These are phyloP conservation scores for Cystobasidium onofrii DNA, from an alignment of 768 basidiomycete species.

Conservation along the genomic window DNA sequence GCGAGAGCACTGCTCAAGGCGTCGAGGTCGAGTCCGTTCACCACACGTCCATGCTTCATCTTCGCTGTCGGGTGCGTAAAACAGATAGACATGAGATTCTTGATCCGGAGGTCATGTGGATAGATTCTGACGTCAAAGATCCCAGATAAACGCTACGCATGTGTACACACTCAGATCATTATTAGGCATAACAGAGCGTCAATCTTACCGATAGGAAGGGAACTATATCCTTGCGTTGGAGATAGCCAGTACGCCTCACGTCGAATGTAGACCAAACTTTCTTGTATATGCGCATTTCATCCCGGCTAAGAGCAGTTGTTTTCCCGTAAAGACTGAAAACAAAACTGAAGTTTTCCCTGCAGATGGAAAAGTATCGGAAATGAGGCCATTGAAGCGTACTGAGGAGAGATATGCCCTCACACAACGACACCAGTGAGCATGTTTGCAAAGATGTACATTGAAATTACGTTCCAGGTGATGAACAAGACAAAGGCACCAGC, in stretches of 20 bases:
- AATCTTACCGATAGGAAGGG: slow-evolving; percentile 70
- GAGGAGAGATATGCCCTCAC: neutral
- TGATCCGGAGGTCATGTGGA: slow-evolving; percentile 59
- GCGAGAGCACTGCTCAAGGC: slow-evolving; percentile 57
- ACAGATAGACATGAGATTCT: slow-evolving; percentile 52
- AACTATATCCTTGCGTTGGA: slow-evolving; percentile 62
- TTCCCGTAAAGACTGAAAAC: slow-evolving; percentile 80
- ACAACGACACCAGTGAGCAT: slow-evolving; percentile 70
- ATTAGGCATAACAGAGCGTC: neutral
- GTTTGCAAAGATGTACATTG: slow-evolving; percentile 87
- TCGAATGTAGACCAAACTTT: slow-evolving; percentile 84
- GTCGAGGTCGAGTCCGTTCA: slow-evolving; percentile 57
- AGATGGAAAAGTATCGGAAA: too few species aligned
- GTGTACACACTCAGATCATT: slow-evolving; percentile 4
- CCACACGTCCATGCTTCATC: slow-evolving; percentile 42
- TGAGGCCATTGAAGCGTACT: too few species aligned
- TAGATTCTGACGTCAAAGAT: slow-evolving; percentile 84
- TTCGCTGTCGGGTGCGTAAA: neutral
- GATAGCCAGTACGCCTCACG: slow-evolving; percentile 65
- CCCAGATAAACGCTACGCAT: slow-evolving; percentile 60
- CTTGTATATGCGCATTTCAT: slow-evolving; percentile 90
- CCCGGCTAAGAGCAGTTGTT: slow-evolving; percentile 71
- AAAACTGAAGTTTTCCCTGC: slow-evolving; percentile 79
- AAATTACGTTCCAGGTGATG: slow-evolving; percentile 78
- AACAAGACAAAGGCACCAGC: slow-evolving; percentile 74